Percentiles rank a stretch among this genome's conserved stretches.
Conservation (phyloP, 2,329 filamentous ascomycete genomes). For the Fusarium sambucinum region DNA sequence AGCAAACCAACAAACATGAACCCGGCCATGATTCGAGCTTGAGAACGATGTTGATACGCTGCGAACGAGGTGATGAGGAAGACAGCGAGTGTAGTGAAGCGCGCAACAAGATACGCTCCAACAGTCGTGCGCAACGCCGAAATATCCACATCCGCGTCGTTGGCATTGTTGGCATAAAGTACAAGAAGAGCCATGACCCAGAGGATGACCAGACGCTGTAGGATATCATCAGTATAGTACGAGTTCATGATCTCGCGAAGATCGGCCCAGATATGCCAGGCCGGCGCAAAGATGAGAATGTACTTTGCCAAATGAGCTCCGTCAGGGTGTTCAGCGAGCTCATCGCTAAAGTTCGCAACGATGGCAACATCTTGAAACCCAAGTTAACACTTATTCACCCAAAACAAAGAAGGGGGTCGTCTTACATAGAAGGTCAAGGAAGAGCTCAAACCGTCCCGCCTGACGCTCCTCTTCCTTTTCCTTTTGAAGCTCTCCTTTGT, state of each 20-base stretch:
- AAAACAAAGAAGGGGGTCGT: background rate
- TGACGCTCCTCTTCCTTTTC: slow-evolving; percentile 59
- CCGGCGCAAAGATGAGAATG: slow-evolving; percentile 61
- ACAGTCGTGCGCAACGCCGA: slow-evolving; percentile 59
- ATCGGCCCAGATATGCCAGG: slow-evolving; percentile 65
- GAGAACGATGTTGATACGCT: slow-evolving; percentile 60
- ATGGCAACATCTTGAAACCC: slow-evolving; percentile 56
- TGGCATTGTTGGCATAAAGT: slow-evolving; percentile 62
- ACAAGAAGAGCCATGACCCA: slow-evolving; percentile 64
- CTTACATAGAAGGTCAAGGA: slow-evolving; percentile 62
- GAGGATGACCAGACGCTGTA: slow-evolving; percentile 61
- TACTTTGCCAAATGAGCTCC: slow-evolving; percentile 61
- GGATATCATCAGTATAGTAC: slow-evolving; percentile 64
- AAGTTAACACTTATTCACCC: slow-evolving; percentile 1
- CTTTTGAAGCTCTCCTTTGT: slow-evolving; percentile 57
- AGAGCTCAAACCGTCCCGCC: slow-evolving; percentile 62
- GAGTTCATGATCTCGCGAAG: slow-evolving; percentile 65
- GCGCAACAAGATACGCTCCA: slow-evolving; percentile 61
- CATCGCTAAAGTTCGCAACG: slow-evolving; percentile 63
- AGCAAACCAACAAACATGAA: slow-evolving; percentile 58
- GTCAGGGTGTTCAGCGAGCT: slow-evolving; percentile 59
- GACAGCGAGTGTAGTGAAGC: slow-evolving; percentile 56
- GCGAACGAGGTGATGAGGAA: slow-evolving; percentile 60
- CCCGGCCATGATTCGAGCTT: slow-evolving; percentile 59
- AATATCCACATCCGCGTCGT: slow-evolving; percentile 57